Evolutionary conservation across 1,284 basidiomycete species (phyloP).

Genomic region (Cryptococcus depauperatus): DNA sequence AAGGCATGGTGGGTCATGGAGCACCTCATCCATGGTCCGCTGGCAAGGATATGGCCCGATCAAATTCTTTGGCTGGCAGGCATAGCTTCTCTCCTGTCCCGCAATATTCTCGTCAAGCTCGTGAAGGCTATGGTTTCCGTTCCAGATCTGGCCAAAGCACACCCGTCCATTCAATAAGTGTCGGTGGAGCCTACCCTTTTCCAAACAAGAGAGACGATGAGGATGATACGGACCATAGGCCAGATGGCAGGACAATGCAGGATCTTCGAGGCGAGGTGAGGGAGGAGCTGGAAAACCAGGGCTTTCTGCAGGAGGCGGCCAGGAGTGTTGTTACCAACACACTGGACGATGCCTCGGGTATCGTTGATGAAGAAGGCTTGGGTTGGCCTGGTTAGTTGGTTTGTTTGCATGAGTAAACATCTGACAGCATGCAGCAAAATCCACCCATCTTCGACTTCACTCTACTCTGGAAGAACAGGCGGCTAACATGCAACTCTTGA

Average conservation of each 20-base stretch:
- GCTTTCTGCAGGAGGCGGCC: conserved; percentile 9
- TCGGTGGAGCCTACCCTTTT: conserved; percentile 7
- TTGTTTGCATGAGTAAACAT: neutral
- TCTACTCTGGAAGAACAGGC: conserved; percentile 64
- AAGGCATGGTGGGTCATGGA: neutral
- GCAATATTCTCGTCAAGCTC: conserved; percentile 21
- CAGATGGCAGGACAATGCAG: conserved; percentile 25
- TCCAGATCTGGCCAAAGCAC: conserved; percentile 59
- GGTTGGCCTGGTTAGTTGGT: conserved; percentile 77
- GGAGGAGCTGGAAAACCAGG: conserved; percentile 19
- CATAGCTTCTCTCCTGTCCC: conserved; percentile 9
- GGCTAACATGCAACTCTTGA: conserved; percentile 67
- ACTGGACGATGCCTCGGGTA: conserved; percentile 34
- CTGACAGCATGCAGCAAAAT: conserved; percentile 59
- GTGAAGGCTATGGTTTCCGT: conserved; percentile 74
- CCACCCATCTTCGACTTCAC: conserved; percentile 73
- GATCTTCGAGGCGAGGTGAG: conserved; percentile 22
- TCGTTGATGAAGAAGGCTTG: conserved; percentile 77
- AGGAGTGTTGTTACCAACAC: conserved; percentile 6
- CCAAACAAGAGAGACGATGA: conserved; percentile 15
- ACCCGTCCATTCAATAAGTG: conserved; percentile 31
- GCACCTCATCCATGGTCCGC: conserved; percentile 9
- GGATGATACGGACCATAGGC: conserved; percentile 27
- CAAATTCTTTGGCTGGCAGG: conserved; percentile 8
- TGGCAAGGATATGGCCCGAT: conserved; percentile 7